Base-by-base conservation (phyloP, 495 filamentous ascomycete genomes). In the Hamigera avellanea region DNA sequence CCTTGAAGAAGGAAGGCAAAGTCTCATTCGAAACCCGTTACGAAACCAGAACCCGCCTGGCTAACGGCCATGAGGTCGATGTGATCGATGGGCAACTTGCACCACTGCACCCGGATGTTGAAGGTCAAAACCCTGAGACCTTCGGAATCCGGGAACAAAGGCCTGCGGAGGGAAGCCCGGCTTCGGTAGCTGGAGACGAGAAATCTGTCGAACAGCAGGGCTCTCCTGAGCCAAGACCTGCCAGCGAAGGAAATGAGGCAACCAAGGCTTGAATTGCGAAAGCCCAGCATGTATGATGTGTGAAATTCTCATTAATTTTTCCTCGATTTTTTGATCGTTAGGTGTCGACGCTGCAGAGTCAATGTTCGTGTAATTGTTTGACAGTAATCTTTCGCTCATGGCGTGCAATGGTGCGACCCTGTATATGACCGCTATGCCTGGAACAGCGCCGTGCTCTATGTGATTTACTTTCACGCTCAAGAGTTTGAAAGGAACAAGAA, bases 11-110 rank as follows among this genome's bases (percentile, higher is more conserved):
- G 27, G 66, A 71, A 40, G 91, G 89, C 47, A 89, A 94, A 61
- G 87, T 96, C 17, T 81, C 82, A 41, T 95, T 96, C 61, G 78
- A 89, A 56, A 98, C 91, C 6, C 77, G 80, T 36, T 95, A 95
- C 51, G 89, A 95, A 64, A 93, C 88, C 8, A 72, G 81, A 37
- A 93, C 87, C 13, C 76, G 83, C 30, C 41, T 63, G 35, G 42
- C 48, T 15, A 46, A 66, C 32, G 61, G 51, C 5, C 61, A 62
- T 17, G 44, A 60, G n/a, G 50, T 66, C 15, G 56, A 58, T 10
- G 56, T 98, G 35, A 69, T 98, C 29, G 86, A 96, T 53, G 67
- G 66, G 23, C 56, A 63, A 38, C 56, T 83, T 28, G 83, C 84
- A 15, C 83, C 82, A 19, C 83, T 82, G n/a, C 83, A 89, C 53